Base-by-base conservation (phyloP, 768 basidiomycete genomes). In the Leucosporidium yakuticum region DNA sequence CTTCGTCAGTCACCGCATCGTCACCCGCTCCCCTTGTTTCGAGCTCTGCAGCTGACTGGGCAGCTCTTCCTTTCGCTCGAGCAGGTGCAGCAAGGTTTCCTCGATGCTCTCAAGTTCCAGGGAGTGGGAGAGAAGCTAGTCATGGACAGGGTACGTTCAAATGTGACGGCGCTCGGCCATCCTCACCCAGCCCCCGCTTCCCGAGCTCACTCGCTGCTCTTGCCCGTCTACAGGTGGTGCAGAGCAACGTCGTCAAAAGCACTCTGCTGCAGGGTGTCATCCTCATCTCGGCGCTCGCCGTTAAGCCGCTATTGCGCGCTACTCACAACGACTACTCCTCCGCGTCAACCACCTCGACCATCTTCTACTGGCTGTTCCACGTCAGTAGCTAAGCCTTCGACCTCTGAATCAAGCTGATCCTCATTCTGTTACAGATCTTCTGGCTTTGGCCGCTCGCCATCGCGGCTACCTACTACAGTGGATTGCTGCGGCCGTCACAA, bases 401-500 rank as follows among this genome's bases (percentile, higher is more conserved):
- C 25, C 19, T 2, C 29, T 29, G 15, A 17, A 1, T n/a, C 2
- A 23, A 4, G 20, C 36, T n/a, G 25, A 34, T 20, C 12, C 53
- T 34, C 2, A 29, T 20, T 27, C 47, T 23, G 27, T 71, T 90
- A 88, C 87, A 86, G 74, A 79, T 85, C 12, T 78, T 93, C 49
- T 93, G 90, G 90, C 79, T 93, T 5, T 78, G 88, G 25, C 91
- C 91, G 0, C 83, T 92, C 62, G 82, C 91, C 12, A 86, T 86
- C 2, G 78, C 80, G 31, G 90, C 90, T 17, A 83, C 91, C 64
- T 91, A 91, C 79, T 81, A 91, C 55, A 93, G 92, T 73, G 91
- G 74, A 6, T 27, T 75, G 31, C 55, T 75, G n/a, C 63, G 68
- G n/a, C 61, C 69, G 9, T 48, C 63, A 17, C 54, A 57, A n/a